These are phyloP conservation scores for Fraxinus quadrangulata DNA, from an alignment of 257 asterid species.

Conservation along the genomic window DNA sequence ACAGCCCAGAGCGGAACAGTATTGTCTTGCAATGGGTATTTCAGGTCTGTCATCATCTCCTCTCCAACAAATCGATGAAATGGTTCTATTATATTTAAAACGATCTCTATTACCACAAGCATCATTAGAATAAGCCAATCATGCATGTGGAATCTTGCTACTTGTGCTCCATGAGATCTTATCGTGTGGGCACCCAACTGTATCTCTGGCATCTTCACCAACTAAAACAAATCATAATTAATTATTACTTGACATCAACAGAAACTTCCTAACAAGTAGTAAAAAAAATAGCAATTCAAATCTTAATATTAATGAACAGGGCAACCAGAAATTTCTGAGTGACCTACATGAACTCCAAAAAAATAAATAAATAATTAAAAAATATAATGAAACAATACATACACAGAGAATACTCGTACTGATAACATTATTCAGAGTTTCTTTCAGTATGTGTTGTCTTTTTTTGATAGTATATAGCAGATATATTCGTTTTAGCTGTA, in stretches of 20 bases:
- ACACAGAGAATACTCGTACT: not conserved
- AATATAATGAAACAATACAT: not conserved
- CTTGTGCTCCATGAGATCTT: slow-evolving; percentile 78
- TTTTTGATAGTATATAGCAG: not conserved
- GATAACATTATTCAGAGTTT: not conserved
- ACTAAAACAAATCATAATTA: slow-evolving; percentile 31
- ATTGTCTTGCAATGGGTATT: slow-evolving; percentile 77
- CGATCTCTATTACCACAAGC: slow-evolving; percentile 72
- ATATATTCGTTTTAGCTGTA: not conserved
- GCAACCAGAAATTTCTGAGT: not conserved
- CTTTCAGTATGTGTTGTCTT: not conserved
- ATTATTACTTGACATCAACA: not conserved
- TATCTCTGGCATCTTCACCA: slow-evolving; percentile 74
- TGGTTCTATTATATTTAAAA: slow-evolving; percentile 81
- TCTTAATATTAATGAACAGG: not conserved
- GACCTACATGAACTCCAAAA: not conserved
- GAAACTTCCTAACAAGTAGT: not conserved
- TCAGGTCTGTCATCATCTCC: slow-evolving; percentile 89
- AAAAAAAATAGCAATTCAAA: not conserved
- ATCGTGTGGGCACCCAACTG: slow-evolving; percentile 92
- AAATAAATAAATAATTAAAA: not conserved
- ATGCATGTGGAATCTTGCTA: slow-evolving; percentile 82
- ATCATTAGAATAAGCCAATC: slow-evolving; percentile 90
- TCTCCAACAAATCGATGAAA: slow-evolving; percentile 93
- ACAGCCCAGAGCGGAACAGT: slow-evolving; percentile 91